A percentile compares a stretch with the other conserved stretches of the same genome.
These are phyloP conservation scores for Malus fusca DNA, from an alignment of 306 rosid genomes.

Conservation along the genomic window DNA sequence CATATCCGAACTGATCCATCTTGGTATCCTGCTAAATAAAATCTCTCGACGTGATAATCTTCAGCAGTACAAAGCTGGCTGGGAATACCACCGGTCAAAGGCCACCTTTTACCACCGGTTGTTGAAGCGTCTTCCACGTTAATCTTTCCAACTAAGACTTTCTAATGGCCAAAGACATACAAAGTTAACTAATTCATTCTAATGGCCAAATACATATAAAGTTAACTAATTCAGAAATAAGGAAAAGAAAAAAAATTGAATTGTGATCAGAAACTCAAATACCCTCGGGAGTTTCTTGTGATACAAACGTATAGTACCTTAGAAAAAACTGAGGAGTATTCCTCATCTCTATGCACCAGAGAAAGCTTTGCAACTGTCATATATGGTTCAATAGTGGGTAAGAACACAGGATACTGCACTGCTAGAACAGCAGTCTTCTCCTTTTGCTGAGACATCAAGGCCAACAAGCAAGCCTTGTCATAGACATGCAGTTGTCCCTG, in stretches of 20 bases:
- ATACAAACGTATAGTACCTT: conserved; percentile 43
- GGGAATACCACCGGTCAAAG: conserved; percentile 80
- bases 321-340: conserved; percentile 37
- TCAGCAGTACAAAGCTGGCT: conserved; percentile 30
- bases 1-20: conserved; percentile 81
- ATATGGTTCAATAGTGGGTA: conserved; percentile 67
- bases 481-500: conserved; percentile 73
- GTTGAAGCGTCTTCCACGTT: conserved; percentile 23
- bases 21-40: conserved; percentile 76
- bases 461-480: conserved; percentile 41
- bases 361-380: conserved; percentile 58
- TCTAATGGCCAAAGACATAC: conserved; percentile 21
- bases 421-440: conserved; percentile 31
- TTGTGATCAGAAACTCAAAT: not conserved
- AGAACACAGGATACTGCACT: conserved; percentile 40
- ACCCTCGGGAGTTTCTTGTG: not conserved
- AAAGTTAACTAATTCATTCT: conserved; percentile 21
- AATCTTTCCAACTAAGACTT: conserved; percentile 41
- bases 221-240: not conserved
- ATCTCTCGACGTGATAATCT: conserved; percentile 43
- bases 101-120: conserved; percentile 41
- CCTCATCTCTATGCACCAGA: conserved; percentile 36
- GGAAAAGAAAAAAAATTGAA: not conserved
- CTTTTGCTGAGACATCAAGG: conserved; percentile 42
- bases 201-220: conserved; percentile 3